phyloP scores from a whole-genome alignment of 2,329 filamentous ascomycete species.

The Aspergillus neotritici region DNA sequence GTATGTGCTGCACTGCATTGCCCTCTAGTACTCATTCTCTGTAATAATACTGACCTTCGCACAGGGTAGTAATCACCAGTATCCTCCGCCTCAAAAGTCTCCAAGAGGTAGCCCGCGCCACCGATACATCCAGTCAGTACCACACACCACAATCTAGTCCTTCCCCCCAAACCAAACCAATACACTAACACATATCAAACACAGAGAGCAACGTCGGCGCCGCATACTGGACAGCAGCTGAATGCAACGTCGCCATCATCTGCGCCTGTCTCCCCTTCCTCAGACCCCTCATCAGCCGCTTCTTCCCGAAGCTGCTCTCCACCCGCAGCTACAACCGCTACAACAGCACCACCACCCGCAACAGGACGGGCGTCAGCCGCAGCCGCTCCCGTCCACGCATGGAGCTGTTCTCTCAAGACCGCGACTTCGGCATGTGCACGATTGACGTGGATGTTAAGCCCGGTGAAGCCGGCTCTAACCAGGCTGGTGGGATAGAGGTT shows the following conservation, averaged over 20 bases:
- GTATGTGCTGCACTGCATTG: conserved; percentile 14
- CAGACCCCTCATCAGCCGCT: conserved; percentile 32
- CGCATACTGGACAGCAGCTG: conserved; percentile 42
- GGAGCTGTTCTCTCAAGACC: conserved; percentile 17
- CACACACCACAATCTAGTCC: neutral
- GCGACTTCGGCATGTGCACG: conserved; percentile 25
- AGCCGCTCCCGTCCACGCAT: conserved; percentile 10
- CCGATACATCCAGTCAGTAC: conserved; percentile 25
- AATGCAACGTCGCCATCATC: conserved; percentile 40
- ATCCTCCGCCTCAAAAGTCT: conserved; percentile 27
- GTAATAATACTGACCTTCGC: neutral
- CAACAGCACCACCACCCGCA: conserved; percentile 13
- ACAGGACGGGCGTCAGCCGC: conserved; percentile 6
- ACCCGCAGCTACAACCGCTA: conserved; percentile 24
- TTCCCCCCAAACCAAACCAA: neutral
- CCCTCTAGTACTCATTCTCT: neutral
- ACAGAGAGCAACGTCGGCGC: conserved; percentile 29
- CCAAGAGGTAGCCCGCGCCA: conserved; percentile 17
- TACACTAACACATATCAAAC: neutral
- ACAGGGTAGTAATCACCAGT: conserved; percentile 29
- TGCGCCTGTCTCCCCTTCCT: conserved; percentile 39
- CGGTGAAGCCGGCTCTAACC: conserved; percentile 8
- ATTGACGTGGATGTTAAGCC: conserved; percentile 25
- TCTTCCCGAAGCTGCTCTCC: conserved; percentile 34
- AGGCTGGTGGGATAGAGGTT: conserved; percentile 25